Percentiles rank a stretch among this genome's conserved stretches.
Evolutionary conservation across 2,329 filamentous ascomycete species (phyloP).

Genomic region (Neopestalotiopsis sp.): DNA sequence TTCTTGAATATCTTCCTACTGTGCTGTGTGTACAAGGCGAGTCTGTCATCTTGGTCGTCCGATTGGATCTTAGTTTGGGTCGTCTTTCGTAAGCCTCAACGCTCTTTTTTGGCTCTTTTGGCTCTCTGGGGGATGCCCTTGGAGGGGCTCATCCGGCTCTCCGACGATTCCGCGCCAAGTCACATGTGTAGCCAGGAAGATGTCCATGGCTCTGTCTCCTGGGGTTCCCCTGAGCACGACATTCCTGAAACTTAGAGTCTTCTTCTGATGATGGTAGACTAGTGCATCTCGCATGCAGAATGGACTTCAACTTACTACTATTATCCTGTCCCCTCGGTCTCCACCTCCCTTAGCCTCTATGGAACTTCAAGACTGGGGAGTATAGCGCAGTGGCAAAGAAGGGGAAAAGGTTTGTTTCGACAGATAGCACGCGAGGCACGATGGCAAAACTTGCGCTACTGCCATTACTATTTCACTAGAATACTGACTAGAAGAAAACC

Average conservation of each 20-base stretch:
- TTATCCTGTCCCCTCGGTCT: not conserved
- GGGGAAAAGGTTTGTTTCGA: not conserved
- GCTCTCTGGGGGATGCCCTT: no score
- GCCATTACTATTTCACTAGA: not conserved
- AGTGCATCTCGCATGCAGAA: not conserved
- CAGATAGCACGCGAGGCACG: not conserved
- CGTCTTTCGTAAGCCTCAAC: no score
- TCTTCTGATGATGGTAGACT: not conserved
- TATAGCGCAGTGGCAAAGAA: constrained; percentile 2
- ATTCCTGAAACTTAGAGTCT: not conserved
- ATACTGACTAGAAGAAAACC: not conserved
- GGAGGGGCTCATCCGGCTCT: not conserved
- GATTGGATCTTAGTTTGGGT: no score
- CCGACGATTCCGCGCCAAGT: not conserved
- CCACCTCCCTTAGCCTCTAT: not conserved
- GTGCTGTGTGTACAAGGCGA: no score
- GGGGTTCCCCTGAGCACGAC: not conserved
- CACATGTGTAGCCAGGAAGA: no score
- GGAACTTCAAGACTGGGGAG: not conserved
- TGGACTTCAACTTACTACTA: not conserved
- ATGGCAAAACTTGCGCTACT: not conserved
- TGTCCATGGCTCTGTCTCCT: not conserved
- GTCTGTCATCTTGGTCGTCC: no score
- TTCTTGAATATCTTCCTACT: no score
- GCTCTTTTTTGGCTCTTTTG: no score